Conservation (phyloP, 257 asterid genomes). For the Cinchona pubescens region DNA sequence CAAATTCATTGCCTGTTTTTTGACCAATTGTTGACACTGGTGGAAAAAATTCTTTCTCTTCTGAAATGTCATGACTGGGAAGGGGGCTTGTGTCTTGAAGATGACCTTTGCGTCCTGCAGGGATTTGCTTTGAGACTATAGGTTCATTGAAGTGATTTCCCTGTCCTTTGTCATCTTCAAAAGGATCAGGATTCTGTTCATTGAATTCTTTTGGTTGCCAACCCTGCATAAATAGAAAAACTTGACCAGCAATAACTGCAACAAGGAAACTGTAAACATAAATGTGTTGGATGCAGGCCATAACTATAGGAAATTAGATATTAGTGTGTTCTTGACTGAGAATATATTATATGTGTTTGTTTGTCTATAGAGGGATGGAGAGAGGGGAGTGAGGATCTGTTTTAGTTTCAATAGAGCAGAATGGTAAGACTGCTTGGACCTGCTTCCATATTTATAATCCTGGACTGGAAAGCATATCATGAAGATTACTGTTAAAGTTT, state of each 20-base stretch:
- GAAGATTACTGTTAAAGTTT: slow-evolving; percentile 9
- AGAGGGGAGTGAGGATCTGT: not conserved
- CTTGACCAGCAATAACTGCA: slow-evolving; percentile 23
- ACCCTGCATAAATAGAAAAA: slow-evolving; percentile 34
- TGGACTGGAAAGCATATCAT: not conserved
- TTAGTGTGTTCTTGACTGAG: no score
- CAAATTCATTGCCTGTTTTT: slow-evolving; percentile 4
- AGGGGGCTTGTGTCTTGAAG: not conserved
- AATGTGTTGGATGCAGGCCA: slow-evolving; percentile 35
- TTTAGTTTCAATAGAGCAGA: slow-evolving; percentile 14
- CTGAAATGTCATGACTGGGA: not conserved
- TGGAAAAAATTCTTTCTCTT: slow-evolving; percentile 12
- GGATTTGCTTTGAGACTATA: slow-evolving; percentile 14
- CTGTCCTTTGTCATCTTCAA: slow-evolving; percentile 12
- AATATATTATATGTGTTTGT: no score
- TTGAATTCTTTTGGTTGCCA: slow-evolving; percentile 37
- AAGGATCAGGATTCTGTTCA: slow-evolving; percentile 15
- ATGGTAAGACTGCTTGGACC: slow-evolving; percentile 12
- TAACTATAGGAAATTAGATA: not conserved
- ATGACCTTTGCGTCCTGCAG: slow-evolving; percentile 7
- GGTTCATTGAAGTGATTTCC: slow-evolving; percentile 8
- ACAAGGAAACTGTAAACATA: slow-evolving; percentile 34
- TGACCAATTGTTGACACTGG: slow-evolving; percentile 13
- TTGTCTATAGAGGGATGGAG: not conserved
- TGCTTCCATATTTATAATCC: slow-evolving; percentile 23